These are phyloP conservation scores for Suhomyces coccinellae DNA, from an alignment of 1,139 yeast species.

Conservation along the genomic window DNA sequence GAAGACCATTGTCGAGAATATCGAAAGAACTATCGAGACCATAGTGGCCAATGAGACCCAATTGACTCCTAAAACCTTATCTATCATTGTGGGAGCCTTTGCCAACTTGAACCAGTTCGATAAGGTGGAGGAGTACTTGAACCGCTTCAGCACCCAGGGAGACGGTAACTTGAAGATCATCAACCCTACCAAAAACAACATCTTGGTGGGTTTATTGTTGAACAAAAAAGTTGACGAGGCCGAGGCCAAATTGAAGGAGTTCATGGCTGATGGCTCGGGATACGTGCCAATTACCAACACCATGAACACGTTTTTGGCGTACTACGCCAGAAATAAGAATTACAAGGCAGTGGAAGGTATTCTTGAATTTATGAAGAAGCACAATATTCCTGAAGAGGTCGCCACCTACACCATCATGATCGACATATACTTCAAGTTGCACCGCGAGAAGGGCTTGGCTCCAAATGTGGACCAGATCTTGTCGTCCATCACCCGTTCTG, in stretches of 20 bases:
- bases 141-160: slow-evolving; percentile 21
- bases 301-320: slow-evolving; percentile 39
- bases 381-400: slow-evolving; percentile 56
- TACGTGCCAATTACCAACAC: slow-evolving; percentile 36
- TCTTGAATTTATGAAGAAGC: slow-evolving; percentile 36
- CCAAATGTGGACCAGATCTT: slow-evolving; percentile 45
- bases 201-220: slow-evolving; percentile 35
- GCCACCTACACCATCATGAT: slow-evolving; percentile 67
- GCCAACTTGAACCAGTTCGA: slow-evolving; percentile 39
- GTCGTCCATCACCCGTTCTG: slow-evolving; percentile 40
- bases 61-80: slow-evolving; percentile 31
- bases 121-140: slow-evolving; percentile 31
- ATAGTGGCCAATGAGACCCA: slow-evolving; percentile 25
- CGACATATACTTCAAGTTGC: slow-evolving; percentile 54
- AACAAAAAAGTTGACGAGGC: slow-evolving; percentile 36
- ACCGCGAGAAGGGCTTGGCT: slow-evolving; percentile 44
- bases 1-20: slow-evolving; percentile 18
- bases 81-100: slow-evolving; percentile 36
- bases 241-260: slow-evolving; percentile 34
- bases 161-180: slow-evolving; percentile 26
- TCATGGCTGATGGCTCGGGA: slow-evolving; percentile 24
- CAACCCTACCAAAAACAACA: slow-evolving; percentile 35
- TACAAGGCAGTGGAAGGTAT: slow-evolving; percentile 42
- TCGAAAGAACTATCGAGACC: slow-evolving; percentile 35
- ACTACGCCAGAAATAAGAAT: slow-evolving; percentile 33